phyloP scores from a whole-genome alignment of 148 eudicot species.

The Chenopodium suecicum region DNA sequence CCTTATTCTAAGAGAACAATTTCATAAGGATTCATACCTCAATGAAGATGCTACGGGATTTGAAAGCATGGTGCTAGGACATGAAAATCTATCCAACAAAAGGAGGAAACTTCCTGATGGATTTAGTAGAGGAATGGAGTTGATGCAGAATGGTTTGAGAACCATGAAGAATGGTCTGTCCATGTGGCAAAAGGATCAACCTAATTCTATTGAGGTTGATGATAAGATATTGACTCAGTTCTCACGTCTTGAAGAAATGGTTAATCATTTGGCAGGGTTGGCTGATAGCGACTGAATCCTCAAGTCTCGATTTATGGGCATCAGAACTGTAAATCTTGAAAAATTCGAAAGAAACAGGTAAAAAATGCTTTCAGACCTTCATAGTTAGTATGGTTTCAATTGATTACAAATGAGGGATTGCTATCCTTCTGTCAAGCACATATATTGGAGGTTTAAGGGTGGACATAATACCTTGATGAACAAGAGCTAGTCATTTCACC shows the following conservation, averaged over 20 bases:
- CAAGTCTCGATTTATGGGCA: background rate
- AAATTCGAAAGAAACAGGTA: background rate
- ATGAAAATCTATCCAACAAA: constrained; percentile 44
- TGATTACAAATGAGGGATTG: background rate
- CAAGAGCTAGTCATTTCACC: background rate
- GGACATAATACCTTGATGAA: background rate
- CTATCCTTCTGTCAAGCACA: background rate
- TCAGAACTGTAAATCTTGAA: background rate
- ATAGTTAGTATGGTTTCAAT: background rate
- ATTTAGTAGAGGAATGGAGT: constrained; percentile 59
- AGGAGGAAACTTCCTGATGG: constrained; percentile 65
- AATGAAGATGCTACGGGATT: constrained; percentile 13
- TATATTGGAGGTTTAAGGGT: background rate
- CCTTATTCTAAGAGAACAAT: constrained; percentile 40
- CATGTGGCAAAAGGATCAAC: constrained; percentile 45
- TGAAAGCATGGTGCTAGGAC: constrained; percentile 44
- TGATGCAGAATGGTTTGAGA: constrained; percentile 74
- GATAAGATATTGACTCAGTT: constrained; percentile 55
- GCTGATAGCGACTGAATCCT: constrained; percentile 35
- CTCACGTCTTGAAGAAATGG: constrained; percentile 57
- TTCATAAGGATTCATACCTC: constrained; percentile 27
- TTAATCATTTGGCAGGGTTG: constrained; percentile 56
- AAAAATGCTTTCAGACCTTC: background rate
- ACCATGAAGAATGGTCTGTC: constrained; percentile 68
- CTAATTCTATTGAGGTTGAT: constrained; percentile 41